Percentiles rank a stretch among this genome's conserved stretches.
These are phyloP conservation scores for Lepiota subincarnata DNA, from an alignment of 768 basidiomycete genomes.

Conservation along the genomic window DNA sequence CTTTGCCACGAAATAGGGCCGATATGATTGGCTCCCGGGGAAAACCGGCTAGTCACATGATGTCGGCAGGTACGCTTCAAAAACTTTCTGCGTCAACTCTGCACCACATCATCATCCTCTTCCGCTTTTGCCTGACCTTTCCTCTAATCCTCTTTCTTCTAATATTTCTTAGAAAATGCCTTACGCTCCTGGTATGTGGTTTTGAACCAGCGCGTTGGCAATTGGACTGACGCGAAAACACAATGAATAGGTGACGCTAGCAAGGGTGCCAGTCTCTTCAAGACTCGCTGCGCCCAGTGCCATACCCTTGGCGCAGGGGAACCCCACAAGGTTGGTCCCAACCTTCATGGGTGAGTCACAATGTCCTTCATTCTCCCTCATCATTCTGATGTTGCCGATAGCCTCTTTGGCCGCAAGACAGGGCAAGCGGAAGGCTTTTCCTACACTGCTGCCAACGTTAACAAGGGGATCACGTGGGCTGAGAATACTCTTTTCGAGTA, in stretches of 20 bases:
- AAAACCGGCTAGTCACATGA: conserved; percentile 30
- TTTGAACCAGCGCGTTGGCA: neutral
- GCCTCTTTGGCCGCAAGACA: conserved; percentile 80
- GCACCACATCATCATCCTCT: conserved; percentile 15
- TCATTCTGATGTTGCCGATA: conserved; percentile 23
- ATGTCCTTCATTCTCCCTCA: neutral
- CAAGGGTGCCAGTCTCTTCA: conserved; percentile 95
- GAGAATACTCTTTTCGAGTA: conserved; percentile 93
- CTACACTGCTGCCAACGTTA: conserved; percentile 93
- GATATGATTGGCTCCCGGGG: conserved; percentile 28
- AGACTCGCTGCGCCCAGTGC: conserved; percentile 93
- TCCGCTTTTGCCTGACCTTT: conserved; percentile 10
- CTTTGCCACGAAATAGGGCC: conserved; percentile 11
- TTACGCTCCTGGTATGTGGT: conserved; percentile 35
- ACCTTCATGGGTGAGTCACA: conserved; percentile 78
- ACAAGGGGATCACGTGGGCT: conserved; percentile 87
- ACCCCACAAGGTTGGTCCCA: conserved; percentile 89
- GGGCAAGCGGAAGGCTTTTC: conserved; percentile 84
- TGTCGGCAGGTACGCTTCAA: conserved; percentile 14
- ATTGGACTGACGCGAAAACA: neutral
- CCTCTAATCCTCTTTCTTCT: conserved; percentile 17
- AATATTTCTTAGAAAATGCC: conserved; percentile 31
- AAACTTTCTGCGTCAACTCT: conserved; percentile 19
- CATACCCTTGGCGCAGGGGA: conserved; percentile 81
- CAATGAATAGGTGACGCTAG: conserved; percentile 63